Conservation (phyloP, 106 monocot genomes). For the Chionographis japonica region DNA sequence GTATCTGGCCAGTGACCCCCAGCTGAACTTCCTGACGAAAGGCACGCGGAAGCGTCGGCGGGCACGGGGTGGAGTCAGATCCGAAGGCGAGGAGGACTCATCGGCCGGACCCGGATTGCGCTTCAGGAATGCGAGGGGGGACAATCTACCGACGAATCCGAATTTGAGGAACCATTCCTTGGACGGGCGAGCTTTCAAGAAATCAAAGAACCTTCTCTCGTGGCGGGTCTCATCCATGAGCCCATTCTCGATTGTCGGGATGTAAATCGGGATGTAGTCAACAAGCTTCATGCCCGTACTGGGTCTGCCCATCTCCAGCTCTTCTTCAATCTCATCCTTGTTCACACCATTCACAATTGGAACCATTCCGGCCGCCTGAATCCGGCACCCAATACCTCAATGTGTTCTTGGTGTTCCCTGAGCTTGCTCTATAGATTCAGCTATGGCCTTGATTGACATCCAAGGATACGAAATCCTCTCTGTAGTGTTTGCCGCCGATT, state of each 20-base stretch:
- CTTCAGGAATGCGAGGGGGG: not conserved
- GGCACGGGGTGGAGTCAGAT: not conserved
- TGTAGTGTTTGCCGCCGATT: no score
- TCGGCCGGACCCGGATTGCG: no score
- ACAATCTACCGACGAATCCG: slow-evolving; percentile 2
- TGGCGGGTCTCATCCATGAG: not conserved
- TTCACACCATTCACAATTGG: not conserved
- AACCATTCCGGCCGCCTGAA: not conserved
- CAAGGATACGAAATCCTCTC: no score
- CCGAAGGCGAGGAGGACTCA: not conserved
- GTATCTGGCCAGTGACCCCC: slow-evolving; percentile 10
- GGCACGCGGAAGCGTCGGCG: slow-evolving; percentile 8
- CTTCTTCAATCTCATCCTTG: slow-evolving; percentile 4
- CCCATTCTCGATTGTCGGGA: slow-evolving; percentile 5
- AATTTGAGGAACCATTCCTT: slow-evolving; percentile 13
- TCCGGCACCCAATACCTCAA: no score
- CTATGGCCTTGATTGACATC: no score
- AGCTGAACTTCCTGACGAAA: slow-evolving; percentile 18
- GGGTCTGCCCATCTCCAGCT: not conserved
- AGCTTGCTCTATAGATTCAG: no score
- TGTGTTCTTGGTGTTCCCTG: no score
- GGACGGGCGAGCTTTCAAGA: slow-evolving; percentile 20
- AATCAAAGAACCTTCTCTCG: slow-evolving; percentile 24
- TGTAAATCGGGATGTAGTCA: slow-evolving; percentile 20
- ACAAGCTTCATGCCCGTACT: not conserved